Percentiles rank a stretch among this genome's conserved stretches.
Evolutionary conservation across 208 protist species (phyloP).

Genomic region (Leishmania amazonensis): DNA sequence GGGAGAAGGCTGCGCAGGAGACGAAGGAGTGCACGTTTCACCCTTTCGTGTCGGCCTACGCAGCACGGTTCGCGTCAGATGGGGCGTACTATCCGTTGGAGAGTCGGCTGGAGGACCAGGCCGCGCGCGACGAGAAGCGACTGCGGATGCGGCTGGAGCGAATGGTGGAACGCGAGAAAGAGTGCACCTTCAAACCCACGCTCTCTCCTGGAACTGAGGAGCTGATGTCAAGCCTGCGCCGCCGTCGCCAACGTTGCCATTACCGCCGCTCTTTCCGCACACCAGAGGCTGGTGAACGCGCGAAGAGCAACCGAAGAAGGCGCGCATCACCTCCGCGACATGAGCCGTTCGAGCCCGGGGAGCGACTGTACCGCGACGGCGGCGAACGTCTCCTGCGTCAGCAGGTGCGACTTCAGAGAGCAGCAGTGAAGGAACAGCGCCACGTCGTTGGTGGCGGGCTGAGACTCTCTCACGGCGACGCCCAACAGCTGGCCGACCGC

Average conservation of each 20-base stretch:
- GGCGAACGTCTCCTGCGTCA: conserved; percentile 72
- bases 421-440: conserved; percentile 28
- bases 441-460: conserved; percentile 48
- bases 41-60: conserved; percentile 59
- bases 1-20: conserved; percentile 23
- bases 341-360: conserved; percentile 57
- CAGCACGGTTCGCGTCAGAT: conserved; percentile 26
- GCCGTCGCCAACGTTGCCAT: conserved; percentile 12
- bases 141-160: conserved; percentile 42
- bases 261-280: background rate
- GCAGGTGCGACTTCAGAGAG: conserved; percentile 65
- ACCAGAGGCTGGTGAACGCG: background rate
- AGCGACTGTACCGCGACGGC: conserved; percentile 82
- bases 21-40: conserved; percentile 59
- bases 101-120: conserved; percentile 35
- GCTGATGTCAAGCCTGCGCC: conserved; percentile 34
- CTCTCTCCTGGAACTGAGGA: conserved; percentile 41
- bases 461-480: conserved; percentile 34
- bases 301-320: background rate
- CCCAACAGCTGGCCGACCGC: conserved; percentile 43
- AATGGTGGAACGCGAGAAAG: conserved; percentile 31
- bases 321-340: background rate
- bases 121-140: conserved; percentile 34
- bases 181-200: conserved; percentile 65
- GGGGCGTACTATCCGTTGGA: conserved; percentile 36